These are phyloP conservation scores for Volvox carteri DNA, from an alignment of 163 green algal species.

Conservation along the genomic window DNA sequence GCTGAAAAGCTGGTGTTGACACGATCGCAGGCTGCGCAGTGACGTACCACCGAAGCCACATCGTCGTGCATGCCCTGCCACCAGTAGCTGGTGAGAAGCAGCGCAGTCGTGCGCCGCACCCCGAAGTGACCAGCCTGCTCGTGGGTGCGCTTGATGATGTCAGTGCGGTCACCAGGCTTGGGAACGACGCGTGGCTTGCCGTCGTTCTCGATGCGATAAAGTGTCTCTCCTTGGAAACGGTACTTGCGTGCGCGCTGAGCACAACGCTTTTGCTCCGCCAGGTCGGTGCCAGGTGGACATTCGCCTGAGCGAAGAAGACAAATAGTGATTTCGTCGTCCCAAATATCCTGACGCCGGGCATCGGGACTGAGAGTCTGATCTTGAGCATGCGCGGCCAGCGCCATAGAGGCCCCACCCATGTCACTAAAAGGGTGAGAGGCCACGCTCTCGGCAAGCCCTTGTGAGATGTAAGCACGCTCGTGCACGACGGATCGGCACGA, in stretches of 20 bases:
- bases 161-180: not conserved
- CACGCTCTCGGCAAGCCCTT: no score
- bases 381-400: no score
- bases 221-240: not conserved
- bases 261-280: not conserved
- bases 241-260: not conserved
- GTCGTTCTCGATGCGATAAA: not conserved
- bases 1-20: not conserved
- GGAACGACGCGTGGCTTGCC: not conserved
- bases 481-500: no score
- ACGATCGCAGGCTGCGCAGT: not conserved
- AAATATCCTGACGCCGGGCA: not conserved
- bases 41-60: not conserved
- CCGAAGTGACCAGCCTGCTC: slow-evolving; percentile 35
- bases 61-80: not conserved
- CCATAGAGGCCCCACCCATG: not conserved
- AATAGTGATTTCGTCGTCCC: not conserved
- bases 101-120: not conserved
- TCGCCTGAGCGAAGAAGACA: not conserved
- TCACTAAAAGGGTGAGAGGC: not conserved
- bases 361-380: not conserved
- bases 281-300: no score
- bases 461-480: no score
- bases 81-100: slow-evolving; percentile 20
- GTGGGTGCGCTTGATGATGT: slow-evolving; percentile 1